Evolutionary conservation across 106 monocot genomes (phyloP).

Genomic region (Vanilla planifolia): DNA sequence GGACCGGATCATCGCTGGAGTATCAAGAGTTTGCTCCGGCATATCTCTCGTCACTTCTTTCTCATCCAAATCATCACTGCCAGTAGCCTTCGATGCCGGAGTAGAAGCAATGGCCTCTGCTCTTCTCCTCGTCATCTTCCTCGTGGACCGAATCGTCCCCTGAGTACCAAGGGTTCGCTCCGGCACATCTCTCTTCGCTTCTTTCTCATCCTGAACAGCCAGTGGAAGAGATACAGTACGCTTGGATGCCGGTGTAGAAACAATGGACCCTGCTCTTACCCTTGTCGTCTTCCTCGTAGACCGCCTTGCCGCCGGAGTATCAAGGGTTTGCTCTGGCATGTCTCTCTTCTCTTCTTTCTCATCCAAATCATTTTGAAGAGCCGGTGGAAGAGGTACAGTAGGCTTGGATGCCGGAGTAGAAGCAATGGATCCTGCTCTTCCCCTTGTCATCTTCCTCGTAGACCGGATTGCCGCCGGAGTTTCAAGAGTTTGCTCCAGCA

Average conservation of each 20-base stretch:
- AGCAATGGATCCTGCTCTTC: too few relatives aligned
- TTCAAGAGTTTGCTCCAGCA: too few relatives aligned
- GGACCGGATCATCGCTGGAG: too few relatives aligned
- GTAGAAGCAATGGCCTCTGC: not conserved
- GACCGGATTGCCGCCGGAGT: conserved; percentile 13
- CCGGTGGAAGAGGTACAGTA: too few relatives aligned
- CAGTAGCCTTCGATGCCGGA: too few relatives aligned
- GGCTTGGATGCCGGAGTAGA: too few relatives aligned
- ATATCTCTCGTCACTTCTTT: too few relatives aligned
- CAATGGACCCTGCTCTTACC: too few relatives aligned
- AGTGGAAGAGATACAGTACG: too few relatives aligned
- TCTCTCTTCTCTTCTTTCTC: conserved; percentile 7
- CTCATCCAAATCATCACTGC: too few relatives aligned
- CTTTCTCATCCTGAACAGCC: not conserved
- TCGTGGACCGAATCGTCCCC: not conserved
- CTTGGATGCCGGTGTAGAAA: too few relatives aligned
- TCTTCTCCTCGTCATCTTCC: not conserved
- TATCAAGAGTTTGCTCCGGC: too few relatives aligned
- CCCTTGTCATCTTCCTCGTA: not conserved
- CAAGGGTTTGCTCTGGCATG: not conserved
- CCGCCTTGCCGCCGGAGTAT: not conserved
- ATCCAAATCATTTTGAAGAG: not conserved
- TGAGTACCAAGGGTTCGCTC: not conserved
- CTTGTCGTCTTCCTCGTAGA: not conserved
- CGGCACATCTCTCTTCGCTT: not conserved